Conservation (phyloP, 805 yeast species). For the Ascoidea rubescens region DNA sequence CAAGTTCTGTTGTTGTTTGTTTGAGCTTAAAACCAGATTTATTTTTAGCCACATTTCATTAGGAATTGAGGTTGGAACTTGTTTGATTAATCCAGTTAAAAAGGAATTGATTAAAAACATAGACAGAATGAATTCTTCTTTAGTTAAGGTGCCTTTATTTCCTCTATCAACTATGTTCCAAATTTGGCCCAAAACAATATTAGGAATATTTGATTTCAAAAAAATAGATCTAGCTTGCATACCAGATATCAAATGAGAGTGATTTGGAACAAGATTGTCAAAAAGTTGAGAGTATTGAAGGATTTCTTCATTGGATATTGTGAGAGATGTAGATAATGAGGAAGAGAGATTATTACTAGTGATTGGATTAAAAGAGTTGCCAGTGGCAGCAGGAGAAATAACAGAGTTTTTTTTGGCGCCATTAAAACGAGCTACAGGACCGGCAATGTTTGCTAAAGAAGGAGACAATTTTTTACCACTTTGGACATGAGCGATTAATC, state of each 20-base stretch:
- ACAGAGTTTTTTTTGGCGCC: conserved; percentile 6
- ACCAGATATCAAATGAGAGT: conserved; percentile 38
- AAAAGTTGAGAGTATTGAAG: neutral
- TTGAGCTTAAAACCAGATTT: conserved; percentile 11
- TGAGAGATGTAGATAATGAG: neutral
- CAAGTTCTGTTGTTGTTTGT: conserved; percentile 1
- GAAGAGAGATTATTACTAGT: neutral
- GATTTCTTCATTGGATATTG: neutral
- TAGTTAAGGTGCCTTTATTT: conserved; percentile 56
- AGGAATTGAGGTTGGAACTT: conserved; percentile 39
- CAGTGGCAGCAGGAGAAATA: conserved; percentile 7
- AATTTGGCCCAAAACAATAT: conserved; percentile 62
- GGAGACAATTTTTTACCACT: conserved; percentile 44
- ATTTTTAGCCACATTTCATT: conserved; percentile 24
- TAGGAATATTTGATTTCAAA: conserved; percentile 77
- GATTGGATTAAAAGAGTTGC: neutral
- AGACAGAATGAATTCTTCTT: conserved; percentile 75
- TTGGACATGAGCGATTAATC: conserved; percentile 83
- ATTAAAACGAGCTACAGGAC: conserved; percentile 53
- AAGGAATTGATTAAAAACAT: conserved; percentile 89
- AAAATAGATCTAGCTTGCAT: conserved; percentile 76
- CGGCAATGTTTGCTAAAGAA: conserved; percentile 37
- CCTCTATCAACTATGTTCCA: conserved; percentile 81
- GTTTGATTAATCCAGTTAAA: conserved; percentile 47
- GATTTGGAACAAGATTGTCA: neutral